Base-by-base conservation (phyloP, 202 grass and related monocot genomes). In the Dendrocalamus latiflorus region DNA sequence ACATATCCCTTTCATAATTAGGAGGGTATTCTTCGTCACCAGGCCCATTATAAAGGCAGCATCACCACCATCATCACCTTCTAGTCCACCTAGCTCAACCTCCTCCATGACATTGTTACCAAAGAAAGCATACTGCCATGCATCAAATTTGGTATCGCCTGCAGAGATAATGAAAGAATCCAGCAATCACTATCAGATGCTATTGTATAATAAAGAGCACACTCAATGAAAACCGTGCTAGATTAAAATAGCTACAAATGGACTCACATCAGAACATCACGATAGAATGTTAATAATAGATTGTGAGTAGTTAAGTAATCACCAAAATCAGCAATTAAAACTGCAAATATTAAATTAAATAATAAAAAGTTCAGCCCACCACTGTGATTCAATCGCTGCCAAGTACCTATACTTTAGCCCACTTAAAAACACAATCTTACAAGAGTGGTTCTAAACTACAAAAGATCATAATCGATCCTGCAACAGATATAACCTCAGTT, bases 71-170 rank as follows among this genome's bases (percentile, higher is more conserved):
- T 64, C 81, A 74, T 83, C 91, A 28, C 90, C 89, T 70, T 90
- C 90, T 82, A 93, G 86, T 73, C 94, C 91, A 61, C 94, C 94
- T 84, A 97, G 77, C 65, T 97, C 94, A 76, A 97, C 82, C 73
- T 97, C 94, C 58, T 97, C 91, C 75, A 91, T 61, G 0, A 51
- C 70, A 93, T 88, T 76, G 49, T 82, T 88, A 17, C 91, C 94
- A 28, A 97, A 97, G 85, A 97, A 97, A 56, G 70, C 94, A 87
- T 97, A 97, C n/a, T 93, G 94, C 58, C 91, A 93, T 51, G 94
- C 94, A 86, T 97, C 86, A 88, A 97, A 97, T 47, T 77, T 80
- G 48, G 71, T 74, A 53, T 63, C 54, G 6, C 73, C 94, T 97
- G 70, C 24, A 47, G 14, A 17, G 26, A 90, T 44, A 65, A 15